Evolutionary conservation across 805 yeast genomes (phyloP).

Genomic region (Lipomyces anomalus): DNA sequence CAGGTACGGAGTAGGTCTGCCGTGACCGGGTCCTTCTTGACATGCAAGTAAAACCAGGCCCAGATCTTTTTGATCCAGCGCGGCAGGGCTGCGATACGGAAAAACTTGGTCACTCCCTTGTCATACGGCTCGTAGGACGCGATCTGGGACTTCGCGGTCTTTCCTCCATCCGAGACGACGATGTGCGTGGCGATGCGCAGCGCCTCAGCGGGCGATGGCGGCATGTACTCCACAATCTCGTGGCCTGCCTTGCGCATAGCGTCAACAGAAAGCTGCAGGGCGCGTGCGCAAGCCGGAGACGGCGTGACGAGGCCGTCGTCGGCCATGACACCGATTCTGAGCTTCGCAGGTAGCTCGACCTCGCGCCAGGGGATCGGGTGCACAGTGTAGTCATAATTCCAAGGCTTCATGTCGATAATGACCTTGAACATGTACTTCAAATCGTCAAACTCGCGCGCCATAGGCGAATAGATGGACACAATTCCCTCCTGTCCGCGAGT

Average conservation of each 20-base stretch:
- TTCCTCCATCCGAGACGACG: constrained; percentile 35
- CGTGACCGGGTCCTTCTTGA: constrained; percentile 35
- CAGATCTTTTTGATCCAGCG: constrained; percentile 32
- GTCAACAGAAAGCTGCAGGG: constrained; percentile 36
- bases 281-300: constrained; percentile 44
- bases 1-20: constrained; percentile 37
- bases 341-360: constrained; percentile 35
- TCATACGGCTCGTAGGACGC: constrained; percentile 35
- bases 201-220: constrained; percentile 52
- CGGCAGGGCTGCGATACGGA: constrained; percentile 34
- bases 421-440: constrained; percentile 45
- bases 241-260: constrained; percentile 44
- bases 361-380: constrained; percentile 49
- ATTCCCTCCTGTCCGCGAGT: constrained; percentile 47
- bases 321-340: constrained; percentile 45
- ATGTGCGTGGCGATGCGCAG: constrained; percentile 49
- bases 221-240: constrained; percentile 40
- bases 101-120: constrained; percentile 34
- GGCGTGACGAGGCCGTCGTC: constrained; percentile 49
- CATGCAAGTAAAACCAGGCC: constrained; percentile 33
- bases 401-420: constrained; percentile 46
- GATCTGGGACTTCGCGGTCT: constrained; percentile 25
- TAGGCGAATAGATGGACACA: constrained; percentile 42
- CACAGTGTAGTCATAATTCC: constrained; percentile 47
- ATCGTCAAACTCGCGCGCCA: constrained; percentile 46